A percentile compares a stretch with the other conserved stretches of the same genome.
phyloP scores from a whole-genome alignment of 2,329 filamentous ascomycete genomes.

The Hypomyces perniciosus region DNA sequence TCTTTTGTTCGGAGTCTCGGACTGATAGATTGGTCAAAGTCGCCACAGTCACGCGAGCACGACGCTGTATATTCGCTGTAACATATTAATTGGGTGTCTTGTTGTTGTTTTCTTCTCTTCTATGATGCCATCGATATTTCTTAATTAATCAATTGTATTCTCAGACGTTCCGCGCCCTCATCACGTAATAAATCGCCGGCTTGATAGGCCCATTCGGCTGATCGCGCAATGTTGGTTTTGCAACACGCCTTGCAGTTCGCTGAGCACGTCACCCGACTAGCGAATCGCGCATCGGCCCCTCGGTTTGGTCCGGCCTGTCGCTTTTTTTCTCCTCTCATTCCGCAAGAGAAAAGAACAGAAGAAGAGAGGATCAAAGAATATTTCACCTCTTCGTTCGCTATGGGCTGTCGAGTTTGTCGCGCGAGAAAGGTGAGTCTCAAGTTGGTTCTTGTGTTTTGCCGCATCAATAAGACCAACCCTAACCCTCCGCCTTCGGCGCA shows the following conservation, averaged over 20 bases:
- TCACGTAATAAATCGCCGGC: conserved; percentile 1
- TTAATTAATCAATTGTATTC: no score
- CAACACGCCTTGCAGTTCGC: conserved; percentile 11
- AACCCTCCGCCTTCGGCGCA: conserved; percentile 5
- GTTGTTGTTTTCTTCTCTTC: no score
- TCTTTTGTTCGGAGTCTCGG: no score
- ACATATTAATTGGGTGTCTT: no score
- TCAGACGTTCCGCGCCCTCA: background rate
- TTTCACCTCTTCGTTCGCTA: conserved; percentile 14
- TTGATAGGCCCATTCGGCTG: conserved; percentile 8
- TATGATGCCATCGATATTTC: no score
- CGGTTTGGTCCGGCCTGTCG: conserved; percentile 10
- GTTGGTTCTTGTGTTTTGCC: background rate
- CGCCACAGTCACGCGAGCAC: no score
- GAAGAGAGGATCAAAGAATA: background rate
- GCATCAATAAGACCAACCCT: background rate
- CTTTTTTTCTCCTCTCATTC: background rate
- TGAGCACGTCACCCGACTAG: conserved; percentile 16
- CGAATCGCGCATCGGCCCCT: conserved; percentile 8
- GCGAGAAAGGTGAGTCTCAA: conserved; percentile 31
- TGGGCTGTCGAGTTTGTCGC: conserved; percentile 37
- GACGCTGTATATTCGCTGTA: no score
- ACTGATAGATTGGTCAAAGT: no score
- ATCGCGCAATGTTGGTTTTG: conserved; percentile 11
- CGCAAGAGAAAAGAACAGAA: no score